Conservation (phyloP, 805 yeast genomes). For the Wickerhamiella occidentalis region DNA sequence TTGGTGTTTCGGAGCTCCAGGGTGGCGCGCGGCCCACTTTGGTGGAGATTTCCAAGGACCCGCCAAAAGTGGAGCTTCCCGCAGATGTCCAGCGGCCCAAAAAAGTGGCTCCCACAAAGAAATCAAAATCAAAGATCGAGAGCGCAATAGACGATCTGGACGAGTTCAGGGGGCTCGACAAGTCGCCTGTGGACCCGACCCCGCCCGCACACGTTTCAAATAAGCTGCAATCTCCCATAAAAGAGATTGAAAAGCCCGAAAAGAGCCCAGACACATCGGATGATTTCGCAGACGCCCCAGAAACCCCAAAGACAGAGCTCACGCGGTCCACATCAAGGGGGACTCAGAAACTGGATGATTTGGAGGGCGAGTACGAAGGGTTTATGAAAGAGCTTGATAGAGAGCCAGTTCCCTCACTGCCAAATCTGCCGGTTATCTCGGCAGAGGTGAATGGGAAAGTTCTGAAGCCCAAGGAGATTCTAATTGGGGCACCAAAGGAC, state of each 20-base stretch:
- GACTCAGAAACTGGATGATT: constrained; percentile 9
- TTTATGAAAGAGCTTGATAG: constrained; percentile 1
- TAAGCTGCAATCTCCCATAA: not conserved
- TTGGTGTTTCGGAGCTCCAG: constrained; percentile 1
- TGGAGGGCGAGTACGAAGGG: constrained; percentile 6
- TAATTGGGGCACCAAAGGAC: not conserved
- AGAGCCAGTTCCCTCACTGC: constrained; percentile 1
- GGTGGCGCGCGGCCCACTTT: constrained; percentile 8
- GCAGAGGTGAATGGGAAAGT: not conserved
- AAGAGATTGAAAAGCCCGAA: not conserved
- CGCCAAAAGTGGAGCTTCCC: not conserved
- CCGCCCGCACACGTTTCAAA: not conserved
- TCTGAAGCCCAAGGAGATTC: not conserved
- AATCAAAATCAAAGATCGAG: not conserved
- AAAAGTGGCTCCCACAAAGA: not conserved
- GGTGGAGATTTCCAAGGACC: constrained; percentile 1
- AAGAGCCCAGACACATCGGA: not conserved
- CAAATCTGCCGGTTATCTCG: not conserved
- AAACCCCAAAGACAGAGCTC: not conserved
- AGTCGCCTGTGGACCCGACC: not conserved
- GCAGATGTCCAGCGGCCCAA: not conserved
- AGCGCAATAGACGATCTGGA: not conserved
- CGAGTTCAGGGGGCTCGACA: not conserved
- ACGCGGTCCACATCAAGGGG: not conserved
- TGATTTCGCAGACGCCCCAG: not conserved